Conservation (phyloP, 75 land plant genomes). For the Picea sitchensis region DNA sequence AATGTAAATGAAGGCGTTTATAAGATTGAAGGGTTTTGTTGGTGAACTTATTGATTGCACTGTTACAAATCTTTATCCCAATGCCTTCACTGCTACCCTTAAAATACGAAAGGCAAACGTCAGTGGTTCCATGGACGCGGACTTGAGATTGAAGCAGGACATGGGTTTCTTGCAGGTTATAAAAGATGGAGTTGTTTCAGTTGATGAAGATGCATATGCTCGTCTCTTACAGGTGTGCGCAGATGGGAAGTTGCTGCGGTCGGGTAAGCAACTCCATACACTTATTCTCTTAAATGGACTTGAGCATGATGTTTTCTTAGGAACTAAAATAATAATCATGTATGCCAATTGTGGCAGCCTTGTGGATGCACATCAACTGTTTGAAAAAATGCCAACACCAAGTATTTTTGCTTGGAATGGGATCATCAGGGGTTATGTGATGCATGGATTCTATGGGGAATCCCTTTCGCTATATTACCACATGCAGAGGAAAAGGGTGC, state of each 20-base stretch:
- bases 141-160: too few species aligned
- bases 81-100: too few species aligned
- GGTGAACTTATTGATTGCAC: too few species aligned
- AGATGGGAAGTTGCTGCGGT: neutral
- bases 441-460: neutral
- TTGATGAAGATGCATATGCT: too few species aligned
- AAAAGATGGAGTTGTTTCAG: too few species aligned
- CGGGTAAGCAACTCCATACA: neutral
- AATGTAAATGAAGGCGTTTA: too few species aligned
- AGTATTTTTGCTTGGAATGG: constrained; percentile 17
- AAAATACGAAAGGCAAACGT: too few species aligned
- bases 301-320: neutral
- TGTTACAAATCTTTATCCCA: too few species aligned
- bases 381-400: neutral
- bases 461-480: neutral
- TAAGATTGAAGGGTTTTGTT: too few species aligned
- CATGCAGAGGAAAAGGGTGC: neutral
- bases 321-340: constrained; percentile 14
- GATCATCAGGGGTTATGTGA: constrained; percentile 14
- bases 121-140: too few species aligned
- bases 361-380: constrained; percentile 16
- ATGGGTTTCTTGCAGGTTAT: too few species aligned
- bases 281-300: neutral
- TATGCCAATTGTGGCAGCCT: constrained; percentile 24
- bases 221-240: neutral